These are phyloP conservation scores for Pythium rishiriense DNA, from an alignment of 352 stramenopile species.

Conservation along the genomic window DNA sequence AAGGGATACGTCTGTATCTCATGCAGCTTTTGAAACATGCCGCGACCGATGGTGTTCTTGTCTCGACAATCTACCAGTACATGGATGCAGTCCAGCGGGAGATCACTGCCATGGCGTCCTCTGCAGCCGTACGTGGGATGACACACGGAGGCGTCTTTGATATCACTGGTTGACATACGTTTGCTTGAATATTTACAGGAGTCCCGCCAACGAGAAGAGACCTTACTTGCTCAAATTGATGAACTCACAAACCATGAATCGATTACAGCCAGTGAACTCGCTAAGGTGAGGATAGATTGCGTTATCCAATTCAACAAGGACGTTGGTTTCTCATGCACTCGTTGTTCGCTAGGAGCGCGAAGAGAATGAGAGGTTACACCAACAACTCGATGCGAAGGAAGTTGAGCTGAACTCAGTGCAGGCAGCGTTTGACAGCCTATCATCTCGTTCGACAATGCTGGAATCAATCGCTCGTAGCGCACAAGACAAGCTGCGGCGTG, in stretches of 20 bases:
- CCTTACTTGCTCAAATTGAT: conserved; percentile 20
- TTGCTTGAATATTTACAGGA: conserved; percentile 4
- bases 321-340: background rate
- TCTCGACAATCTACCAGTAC: conserved; percentile 27
- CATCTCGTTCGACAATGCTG: conserved; percentile 50
- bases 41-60: conserved; percentile 11
- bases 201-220: conserved; percentile 21
- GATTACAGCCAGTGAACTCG: conserved; percentile 12
- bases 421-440: conserved; percentile 36
- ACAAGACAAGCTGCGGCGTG: conserved; percentile 56
- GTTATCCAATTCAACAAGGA: no score
- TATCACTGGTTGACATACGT: background rate
- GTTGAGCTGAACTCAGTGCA: conserved; percentile 40
- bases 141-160: background rate
- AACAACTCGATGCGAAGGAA: conserved; percentile 37
- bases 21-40: conserved; percentile 19
- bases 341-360: conserved; percentile 29
- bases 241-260: conserved; percentile 23
- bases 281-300: conserved; percentile 18
- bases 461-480: conserved; percentile 58
- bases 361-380: conserved; percentile 19
- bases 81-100: conserved; percentile 18
- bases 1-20: conserved; percentile 19
- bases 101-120: background rate
- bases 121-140: conserved; percentile 3